Base-by-base conservation (phyloP, 2,329 filamentous ascomycete genomes). In the Blastomyces emzantsi region DNA sequence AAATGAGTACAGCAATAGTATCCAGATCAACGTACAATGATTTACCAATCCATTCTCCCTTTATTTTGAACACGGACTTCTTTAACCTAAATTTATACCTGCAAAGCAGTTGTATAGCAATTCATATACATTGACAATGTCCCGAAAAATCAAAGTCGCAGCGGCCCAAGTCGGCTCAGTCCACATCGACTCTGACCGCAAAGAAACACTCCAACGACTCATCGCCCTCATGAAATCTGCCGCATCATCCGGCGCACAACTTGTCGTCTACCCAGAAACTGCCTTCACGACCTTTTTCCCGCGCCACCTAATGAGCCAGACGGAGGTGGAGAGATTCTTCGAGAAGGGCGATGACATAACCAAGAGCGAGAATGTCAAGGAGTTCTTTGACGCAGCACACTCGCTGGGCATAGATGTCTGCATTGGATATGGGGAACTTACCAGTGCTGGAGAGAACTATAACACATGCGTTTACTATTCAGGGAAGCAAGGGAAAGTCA, bases 211-310 rank as follows among this genome's bases (percentile, higher is more conserved):
- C 47, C 30, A 45, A 30, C 47, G 30, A 19, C 45, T 61, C 45
- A 45, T 54, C 36, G 41, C 2, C 11, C 47, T 54, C 22, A 30
- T 61, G 11, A 41, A 52, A 19, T n/a, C 60, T 28, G 30, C 60
- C 60, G 36, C 36, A 17, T 39, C 19, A 25, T 22, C 52, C 22
- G 49, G 15, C 36, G n/a, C 36, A 19, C 30, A 61, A 28, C 36
- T 54, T 19, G 30, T 54, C 19, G 45, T 61, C 49, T 61, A 36
- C 36, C 30, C 47, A n/a, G 47, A 54, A 54, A 61, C 47, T 2
- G 36, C 60, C n/a, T 61, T 61, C 13, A 61, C 60, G 3, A 61
- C 60, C 22, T 61, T 61, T 19, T 61, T 54, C 60, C 30, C 47
- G 45, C 30, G 30, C 19, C 22, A 61, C 33, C 25, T 61, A 19